Conservation (phyloP, 2,329 filamentous ascomycete genomes). For the Mycocentrospora acerina region DNA sequence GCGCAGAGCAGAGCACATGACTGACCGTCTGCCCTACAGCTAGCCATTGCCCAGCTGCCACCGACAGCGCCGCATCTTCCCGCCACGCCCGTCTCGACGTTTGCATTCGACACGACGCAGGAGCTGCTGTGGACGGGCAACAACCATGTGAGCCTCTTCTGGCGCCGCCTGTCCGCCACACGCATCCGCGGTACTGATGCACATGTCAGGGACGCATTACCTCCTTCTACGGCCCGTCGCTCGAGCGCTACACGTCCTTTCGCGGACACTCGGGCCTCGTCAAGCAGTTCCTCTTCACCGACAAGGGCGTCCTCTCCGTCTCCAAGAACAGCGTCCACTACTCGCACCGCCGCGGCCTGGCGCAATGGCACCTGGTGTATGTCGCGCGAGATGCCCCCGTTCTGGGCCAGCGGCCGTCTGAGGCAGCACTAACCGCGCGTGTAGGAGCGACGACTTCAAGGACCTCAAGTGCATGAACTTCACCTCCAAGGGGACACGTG, state of each 20-base stretch:
- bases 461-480: constrained; percentile 95
- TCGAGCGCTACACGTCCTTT: constrained; percentile 89
- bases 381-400: constrained; percentile 22
- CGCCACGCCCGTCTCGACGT: constrained; percentile 71
- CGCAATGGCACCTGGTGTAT: constrained; percentile 85
- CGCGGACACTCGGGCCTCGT: constrained; percentile 77
- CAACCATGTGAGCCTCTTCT: constrained; percentile 67
- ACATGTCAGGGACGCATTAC: constrained; percentile 74
- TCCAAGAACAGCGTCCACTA: constrained; percentile 85
- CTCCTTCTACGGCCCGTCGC: constrained; percentile 82
- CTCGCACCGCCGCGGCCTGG: constrained; percentile 76
- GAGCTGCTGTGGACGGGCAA: constrained; percentile 94
- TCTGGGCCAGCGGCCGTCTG: too few relatives aligned
- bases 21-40: constrained; percentile 51
- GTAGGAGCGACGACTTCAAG: constrained; percentile 72
- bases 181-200: constrained; percentile 11
- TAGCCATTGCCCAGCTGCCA: constrained; percentile 79
- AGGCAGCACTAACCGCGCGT: constrained; percentile 18
- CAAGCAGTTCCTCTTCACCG: constrained; percentile 86
- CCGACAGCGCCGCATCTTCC: constrained; percentile 68
- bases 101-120: constrained; percentile 85
- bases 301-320: constrained; percentile 85
- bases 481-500: constrained; percentile 77
- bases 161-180: neutral
- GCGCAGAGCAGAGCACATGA: neutral